A percentile compares a stretch with the other conserved stretches of the same genome.
Conservation (phyloP, 495 filamentous ascomycete species). For the Trichoderma orchidacearum region DNA sequence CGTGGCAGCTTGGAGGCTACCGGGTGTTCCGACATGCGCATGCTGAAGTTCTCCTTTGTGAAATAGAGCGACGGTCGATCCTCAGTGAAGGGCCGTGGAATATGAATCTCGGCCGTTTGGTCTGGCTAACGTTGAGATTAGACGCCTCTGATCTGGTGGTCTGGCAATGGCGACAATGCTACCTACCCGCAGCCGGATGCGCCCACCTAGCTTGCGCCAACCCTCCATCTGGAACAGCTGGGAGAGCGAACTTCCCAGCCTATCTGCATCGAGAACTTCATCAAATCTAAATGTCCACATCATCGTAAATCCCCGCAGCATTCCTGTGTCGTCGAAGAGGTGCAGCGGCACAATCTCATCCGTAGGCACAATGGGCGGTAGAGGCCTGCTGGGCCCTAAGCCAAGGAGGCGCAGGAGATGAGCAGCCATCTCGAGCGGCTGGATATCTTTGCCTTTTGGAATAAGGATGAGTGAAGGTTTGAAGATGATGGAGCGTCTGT, state of each 20-base stretch:
- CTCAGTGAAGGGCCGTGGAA: slow-evolving; percentile 20
- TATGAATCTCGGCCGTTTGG: slow-evolving; percentile 4
- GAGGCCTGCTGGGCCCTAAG: slow-evolving; percentile 4
- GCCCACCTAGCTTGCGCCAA: slow-evolving; percentile 28
- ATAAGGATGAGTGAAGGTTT: neutral
- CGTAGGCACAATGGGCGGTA: slow-evolving; percentile 1
- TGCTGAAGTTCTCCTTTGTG: slow-evolving; percentile 14
- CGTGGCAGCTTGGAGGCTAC: slow-evolving; percentile 14
- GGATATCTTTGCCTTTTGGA: neutral
- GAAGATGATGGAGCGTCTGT: too few relatives aligned
- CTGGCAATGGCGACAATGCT: neutral
- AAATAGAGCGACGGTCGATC: slow-evolving; percentile 21
- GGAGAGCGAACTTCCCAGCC: slow-evolving; percentile 18
- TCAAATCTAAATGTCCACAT: slow-evolving; percentile 24
- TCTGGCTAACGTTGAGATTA: neutral
- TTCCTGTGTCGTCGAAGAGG: slow-evolving; percentile 16
- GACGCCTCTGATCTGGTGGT: neutral
- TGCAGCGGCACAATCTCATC: slow-evolving; percentile 21
- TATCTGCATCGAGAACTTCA: slow-evolving; percentile 25
- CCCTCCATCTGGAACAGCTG: slow-evolving; percentile 17
- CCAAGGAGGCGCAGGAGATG: neutral
- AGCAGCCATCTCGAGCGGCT: neutral
- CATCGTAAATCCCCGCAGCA: slow-evolving; percentile 13
- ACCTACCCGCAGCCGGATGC: slow-evolving; percentile 23
- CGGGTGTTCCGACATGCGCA: slow-evolving; percentile 17